phyloP scores from a whole-genome alignment of 2,329 filamentous ascomycete species.

The Verruconis gallopava region DNA sequence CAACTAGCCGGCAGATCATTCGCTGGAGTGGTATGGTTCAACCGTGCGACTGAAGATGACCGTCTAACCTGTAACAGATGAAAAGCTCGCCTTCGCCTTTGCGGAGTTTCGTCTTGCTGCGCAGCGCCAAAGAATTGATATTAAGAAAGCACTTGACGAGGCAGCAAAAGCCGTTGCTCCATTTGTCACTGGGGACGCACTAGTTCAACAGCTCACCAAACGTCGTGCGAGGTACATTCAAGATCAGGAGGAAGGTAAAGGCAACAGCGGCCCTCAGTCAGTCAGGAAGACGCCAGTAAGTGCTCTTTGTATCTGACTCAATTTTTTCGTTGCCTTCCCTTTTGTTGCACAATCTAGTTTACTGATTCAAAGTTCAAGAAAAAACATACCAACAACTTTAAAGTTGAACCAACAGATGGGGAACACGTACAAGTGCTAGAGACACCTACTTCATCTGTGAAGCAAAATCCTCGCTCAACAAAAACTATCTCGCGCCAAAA shows the following conservation, averaged over 20 bases:
- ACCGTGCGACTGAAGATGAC: background rate
- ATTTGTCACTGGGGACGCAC: background rate
- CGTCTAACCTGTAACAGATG: background rate
- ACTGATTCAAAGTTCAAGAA: no score
- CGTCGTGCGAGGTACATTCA: background rate
- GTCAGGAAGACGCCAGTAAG: no score
- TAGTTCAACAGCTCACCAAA: constrained; percentile 5
- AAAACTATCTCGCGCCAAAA: no score
- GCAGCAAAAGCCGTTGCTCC: background rate
- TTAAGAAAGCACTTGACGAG: background rate
- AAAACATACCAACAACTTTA: no score
- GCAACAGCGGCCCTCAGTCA: no score
- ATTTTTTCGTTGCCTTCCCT: no score
- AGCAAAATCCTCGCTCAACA: no score
- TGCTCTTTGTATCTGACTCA: no score
- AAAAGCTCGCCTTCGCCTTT: background rate
- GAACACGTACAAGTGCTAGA: no score
- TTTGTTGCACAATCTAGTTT: no score
- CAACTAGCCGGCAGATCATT: background rate
- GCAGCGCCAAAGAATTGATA: background rate
- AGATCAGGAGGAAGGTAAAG: background rate
- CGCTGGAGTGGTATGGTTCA: constrained; percentile 3
- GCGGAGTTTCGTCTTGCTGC: background rate
- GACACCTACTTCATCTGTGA: no score
- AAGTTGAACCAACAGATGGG: no score